Percentiles rank a stretch among this genome's conserved stretches.
Evolutionary conservation across 2,329 filamentous ascomycete genomes (phyloP).

Genomic region (Lecanicillium sp.): DNA sequence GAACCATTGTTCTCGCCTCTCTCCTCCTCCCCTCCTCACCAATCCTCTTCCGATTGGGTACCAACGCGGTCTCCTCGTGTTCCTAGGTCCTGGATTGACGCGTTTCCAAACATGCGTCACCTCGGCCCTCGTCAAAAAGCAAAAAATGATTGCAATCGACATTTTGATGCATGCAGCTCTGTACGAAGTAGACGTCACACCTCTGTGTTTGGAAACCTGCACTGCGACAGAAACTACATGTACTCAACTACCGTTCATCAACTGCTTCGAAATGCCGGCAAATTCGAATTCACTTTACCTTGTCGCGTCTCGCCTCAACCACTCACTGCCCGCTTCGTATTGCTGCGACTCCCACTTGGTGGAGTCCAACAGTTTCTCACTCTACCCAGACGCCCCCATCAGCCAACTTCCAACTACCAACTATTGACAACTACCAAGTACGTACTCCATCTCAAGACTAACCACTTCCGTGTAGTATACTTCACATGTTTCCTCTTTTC

Average conservation of each 20-base stretch:
- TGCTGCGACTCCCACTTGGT: background rate
- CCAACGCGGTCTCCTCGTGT: background rate
- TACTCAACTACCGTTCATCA: background rate
- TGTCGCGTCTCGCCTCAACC: background rate
- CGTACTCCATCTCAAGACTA: background rate
- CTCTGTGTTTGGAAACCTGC: no score
- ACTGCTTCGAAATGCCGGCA: background rate
- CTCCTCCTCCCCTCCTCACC: background rate
- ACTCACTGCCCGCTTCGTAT: background rate
- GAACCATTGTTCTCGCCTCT: no score
- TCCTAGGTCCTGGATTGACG: background rate
- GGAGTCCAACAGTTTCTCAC: background rate
- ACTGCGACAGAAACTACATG: no score
- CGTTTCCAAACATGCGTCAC: background rate
- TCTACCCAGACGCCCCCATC: background rate
- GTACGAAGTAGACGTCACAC: no score
- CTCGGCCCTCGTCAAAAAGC: background rate
- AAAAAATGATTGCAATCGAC: background rate
- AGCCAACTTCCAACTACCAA: background rate
- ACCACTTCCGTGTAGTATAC: background rate
- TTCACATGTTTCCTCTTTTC: no score
- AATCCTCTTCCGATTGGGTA: background rate
- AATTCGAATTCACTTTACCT: background rate
- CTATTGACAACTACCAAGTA: background rate
- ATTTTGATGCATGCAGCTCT: background rate